A percentile compares a stretch with the other conserved stretches of the same genome.
Conservation (phyloP, 2,329 filamentous ascomycete species). For the Penicillium capsulatum region DNA sequence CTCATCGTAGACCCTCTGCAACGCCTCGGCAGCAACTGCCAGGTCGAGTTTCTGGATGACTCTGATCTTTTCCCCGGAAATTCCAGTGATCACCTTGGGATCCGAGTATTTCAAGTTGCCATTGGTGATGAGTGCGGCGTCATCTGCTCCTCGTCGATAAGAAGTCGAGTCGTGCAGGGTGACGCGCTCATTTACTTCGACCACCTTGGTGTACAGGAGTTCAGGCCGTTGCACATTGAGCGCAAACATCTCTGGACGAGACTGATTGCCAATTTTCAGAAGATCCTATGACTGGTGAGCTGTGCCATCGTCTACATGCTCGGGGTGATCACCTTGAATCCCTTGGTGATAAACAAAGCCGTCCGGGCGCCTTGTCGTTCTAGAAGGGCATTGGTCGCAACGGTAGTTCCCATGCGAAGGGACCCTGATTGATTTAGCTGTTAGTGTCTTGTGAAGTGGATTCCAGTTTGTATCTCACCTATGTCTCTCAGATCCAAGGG, state of each 20-base stretch:
- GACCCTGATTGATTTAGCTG: too few species aligned
- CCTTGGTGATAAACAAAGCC: constrained; percentile 79
- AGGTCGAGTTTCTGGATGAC: too few species aligned
- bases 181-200: constrained; percentile 89
- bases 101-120: constrained; percentile 53
- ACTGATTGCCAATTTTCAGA: constrained; percentile 85
- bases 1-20: constrained; percentile 63
- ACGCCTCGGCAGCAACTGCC: too few species aligned
- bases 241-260: constrained; percentile 84
- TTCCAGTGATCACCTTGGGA: constrained; percentile 38
- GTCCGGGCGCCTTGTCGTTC: constrained; percentile 88
- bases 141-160: too few species aligned
- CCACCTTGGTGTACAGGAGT: constrained; percentile 74
- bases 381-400: constrained; percentile 85
- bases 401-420: constrained; percentile 94
- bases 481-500: too few species aligned
- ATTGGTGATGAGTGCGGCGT: constrained; percentile 78
- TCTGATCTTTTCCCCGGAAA: constrained; percentile 61
- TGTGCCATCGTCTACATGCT: too few species aligned
- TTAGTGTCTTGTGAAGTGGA: too few species aligned
- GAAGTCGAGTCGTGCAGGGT: too few species aligned
- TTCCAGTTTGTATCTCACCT: too few species aligned
- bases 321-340: too few species aligned
- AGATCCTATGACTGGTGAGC: too few species aligned
- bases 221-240: constrained; percentile 82